These are phyloP conservation scores for Globisporangium camurandrum DNA, from an alignment of 352 stramenopile genomes.

Conservation along the genomic window DNA sequence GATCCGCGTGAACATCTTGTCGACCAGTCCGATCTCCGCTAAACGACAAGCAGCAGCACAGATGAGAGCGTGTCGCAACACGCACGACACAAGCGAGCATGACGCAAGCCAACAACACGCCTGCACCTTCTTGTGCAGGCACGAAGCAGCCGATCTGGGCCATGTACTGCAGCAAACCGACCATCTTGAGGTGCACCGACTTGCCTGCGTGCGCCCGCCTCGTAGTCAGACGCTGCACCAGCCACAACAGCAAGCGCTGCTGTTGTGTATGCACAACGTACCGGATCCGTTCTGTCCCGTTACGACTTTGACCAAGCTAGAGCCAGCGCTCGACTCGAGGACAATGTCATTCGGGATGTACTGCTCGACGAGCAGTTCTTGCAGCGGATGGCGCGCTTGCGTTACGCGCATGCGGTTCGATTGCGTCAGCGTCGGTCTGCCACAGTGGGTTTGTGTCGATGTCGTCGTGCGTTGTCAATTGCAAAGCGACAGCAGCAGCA, in stretches of 20 bases:
- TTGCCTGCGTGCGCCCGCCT: slow-evolving; percentile 40
- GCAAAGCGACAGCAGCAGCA: background rate
- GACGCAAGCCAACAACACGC: too few species aligned
- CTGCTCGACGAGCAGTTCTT: slow-evolving; percentile 76
- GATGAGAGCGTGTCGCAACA: background rate
- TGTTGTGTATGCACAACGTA: slow-evolving; percentile 8
- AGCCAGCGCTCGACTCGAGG: slow-evolving; percentile 20
- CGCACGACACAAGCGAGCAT: background rate
- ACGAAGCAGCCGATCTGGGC: slow-evolving; percentile 80
- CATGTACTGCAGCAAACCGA: slow-evolving; percentile 81
- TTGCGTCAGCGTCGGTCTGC: slow-evolving; percentile 42
- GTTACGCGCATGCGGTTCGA: slow-evolving; percentile 40
- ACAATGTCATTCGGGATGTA: slow-evolving; percentile 80
- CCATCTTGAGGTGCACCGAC: slow-evolving; percentile 83
- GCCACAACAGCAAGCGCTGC: background rate
- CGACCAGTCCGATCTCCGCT: slow-evolving; percentile 71
- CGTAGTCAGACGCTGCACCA: too few species aligned
- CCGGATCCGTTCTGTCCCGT: slow-evolving; percentile 84
- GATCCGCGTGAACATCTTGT: slow-evolving; percentile 76
- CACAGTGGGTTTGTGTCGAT: too few species aligned
- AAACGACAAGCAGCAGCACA: background rate
- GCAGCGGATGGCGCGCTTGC: slow-evolving; percentile 68
- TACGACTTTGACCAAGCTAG: slow-evolving; percentile 51
- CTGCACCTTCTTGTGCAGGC: slow-evolving; percentile 59
- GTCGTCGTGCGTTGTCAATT: background rate